Evolutionary conservation across 2,329 filamentous ascomycete species (phyloP).

Genomic region (Allantophomopsis cytisporea): DNA sequence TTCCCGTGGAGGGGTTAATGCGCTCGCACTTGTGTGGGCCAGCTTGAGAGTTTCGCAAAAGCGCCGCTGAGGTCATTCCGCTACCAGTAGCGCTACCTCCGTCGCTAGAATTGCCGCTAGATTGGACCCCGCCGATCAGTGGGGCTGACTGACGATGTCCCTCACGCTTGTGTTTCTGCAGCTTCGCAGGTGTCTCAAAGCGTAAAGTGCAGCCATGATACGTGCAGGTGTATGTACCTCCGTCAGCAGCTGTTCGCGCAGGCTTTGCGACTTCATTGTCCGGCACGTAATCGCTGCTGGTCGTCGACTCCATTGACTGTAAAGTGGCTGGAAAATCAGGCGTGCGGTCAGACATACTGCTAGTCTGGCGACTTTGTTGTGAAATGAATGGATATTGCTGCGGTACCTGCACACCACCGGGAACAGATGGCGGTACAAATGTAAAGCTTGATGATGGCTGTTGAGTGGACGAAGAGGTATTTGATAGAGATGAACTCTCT

Average conservation of each 20-base stretch:
- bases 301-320: slow-evolving; percentile 24
- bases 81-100: slow-evolving; percentile 14
- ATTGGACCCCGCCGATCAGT: slow-evolving; percentile 23
- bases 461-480: slow-evolving; percentile 13
- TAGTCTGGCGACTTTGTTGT: slow-evolving; percentile 12
- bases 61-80: slow-evolving; percentile 34
- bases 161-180: slow-evolving; percentile 94
- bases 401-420: slow-evolving; percentile 11
- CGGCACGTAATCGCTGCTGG: slow-evolving; percentile 20
- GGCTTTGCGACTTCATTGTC: slow-evolving; percentile 31
- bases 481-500: slow-evolving; percentile 20
- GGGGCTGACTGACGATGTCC: slow-evolving; percentile 67
- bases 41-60: slow-evolving; percentile 69
- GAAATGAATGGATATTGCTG: slow-evolving; percentile 19
- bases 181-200: slow-evolving; percentile 73
- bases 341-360: slow-evolving; percentile 11
- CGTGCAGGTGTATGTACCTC: slow-evolving; percentile 90
- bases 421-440: slow-evolving; percentile 27
- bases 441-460: slow-evolving; percentile 22
- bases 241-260: slow-evolving; percentile 52
- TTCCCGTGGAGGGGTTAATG: slow-evolving; percentile 88
- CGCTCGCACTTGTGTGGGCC: slow-evolving; percentile 88
- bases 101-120: slow-evolving; percentile 5
- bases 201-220: slow-evolving; percentile 82
- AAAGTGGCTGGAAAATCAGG: slow-evolving; percentile 17